These are phyloP conservation scores for Phytophthora podocarpi DNA, from an alignment of 352 stramenopile genomes.

Conservation along the genomic window DNA sequence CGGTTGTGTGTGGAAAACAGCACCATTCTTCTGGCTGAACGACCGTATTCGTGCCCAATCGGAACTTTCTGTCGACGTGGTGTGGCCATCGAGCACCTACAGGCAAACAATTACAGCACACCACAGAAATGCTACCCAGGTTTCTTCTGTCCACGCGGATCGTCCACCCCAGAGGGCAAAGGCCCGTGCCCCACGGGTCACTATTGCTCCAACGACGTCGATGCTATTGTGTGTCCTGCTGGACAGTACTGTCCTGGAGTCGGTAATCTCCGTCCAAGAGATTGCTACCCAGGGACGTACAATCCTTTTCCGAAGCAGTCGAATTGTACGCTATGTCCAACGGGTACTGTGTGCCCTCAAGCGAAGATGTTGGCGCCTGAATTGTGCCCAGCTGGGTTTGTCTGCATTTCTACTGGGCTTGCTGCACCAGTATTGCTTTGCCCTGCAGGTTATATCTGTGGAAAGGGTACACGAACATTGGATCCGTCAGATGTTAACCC, in stretches of 20 bases:
- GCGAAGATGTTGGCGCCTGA: constrained; percentile 74
- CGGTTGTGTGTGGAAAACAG: constrained; percentile 60
- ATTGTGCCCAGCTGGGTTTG: constrained; percentile 94
- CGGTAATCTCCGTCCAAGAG: constrained; percentile 90
- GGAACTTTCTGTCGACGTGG: constrained; percentile 93
- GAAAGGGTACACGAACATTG: constrained; percentile 90
- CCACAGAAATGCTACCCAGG: constrained; percentile 95
- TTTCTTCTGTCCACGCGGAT: constrained; percentile 96
- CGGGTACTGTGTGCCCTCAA: constrained; percentile 94
- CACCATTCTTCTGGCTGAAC: constrained; percentile 73
- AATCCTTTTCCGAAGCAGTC: constrained; percentile 82
- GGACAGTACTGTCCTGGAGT: constrained; percentile 95
- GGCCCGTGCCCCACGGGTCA: constrained; percentile 95
- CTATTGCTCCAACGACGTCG: constrained; percentile 92
- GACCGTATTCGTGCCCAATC: constrained; percentile 94
- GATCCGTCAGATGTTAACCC: constrained; percentile 84
- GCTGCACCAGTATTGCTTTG: constrained; percentile 92
- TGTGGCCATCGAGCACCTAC: constrained; percentile 61
- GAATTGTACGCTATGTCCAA: constrained; percentile 95
- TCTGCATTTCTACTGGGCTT: constrained; percentile 94
- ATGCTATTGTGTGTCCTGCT: constrained; percentile 92
- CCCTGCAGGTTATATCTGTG: constrained; percentile 95
- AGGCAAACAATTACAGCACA: constrained; percentile 91
- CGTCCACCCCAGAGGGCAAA: constrained; percentile 89
- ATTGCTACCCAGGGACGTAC: constrained; percentile 96